Percentiles rank a stretch among this genome's conserved stretches.
These are phyloP conservation scores for Exsudoporus frostii DNA, from an alignment of 768 basidiomycete genomes.

Conservation along the genomic window DNA sequence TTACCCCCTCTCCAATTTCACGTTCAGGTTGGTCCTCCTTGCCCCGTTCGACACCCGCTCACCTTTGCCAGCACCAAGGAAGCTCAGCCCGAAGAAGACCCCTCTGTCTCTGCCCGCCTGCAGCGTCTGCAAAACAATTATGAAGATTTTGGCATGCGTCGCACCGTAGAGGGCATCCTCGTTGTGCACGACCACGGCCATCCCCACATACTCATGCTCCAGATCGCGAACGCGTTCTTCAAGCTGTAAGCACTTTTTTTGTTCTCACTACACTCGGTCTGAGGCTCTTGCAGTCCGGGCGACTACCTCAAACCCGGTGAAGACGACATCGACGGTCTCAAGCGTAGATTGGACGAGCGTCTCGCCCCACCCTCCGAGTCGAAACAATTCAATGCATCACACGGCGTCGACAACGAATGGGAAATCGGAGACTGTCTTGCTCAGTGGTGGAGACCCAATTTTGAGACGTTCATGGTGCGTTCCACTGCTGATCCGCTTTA, in stretches of 20 bases:
- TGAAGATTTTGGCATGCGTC: slow-evolving; percentile 94
- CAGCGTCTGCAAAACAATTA: slow-evolving; percentile 95
- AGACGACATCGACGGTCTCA: slow-evolving; percentile 87
- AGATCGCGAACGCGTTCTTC: slow-evolving; percentile 99
- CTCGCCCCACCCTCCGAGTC: slow-evolving; percentile 76
- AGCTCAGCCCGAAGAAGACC: slow-evolving; percentile 95
- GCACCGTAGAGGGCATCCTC: slow-evolving; percentile 77
- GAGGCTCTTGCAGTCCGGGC: slow-evolving; percentile 63
- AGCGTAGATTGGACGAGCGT: slow-evolving; percentile 83
- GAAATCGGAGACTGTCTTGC: slow-evolving; percentile 95
- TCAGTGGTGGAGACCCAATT: slow-evolving; percentile 98
- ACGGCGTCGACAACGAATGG: slow-evolving; percentile 88
- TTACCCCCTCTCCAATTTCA: slow-evolving; percentile 87
- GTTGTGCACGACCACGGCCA: slow-evolving; percentile 96
- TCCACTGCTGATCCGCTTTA: not conserved
- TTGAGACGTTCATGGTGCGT: slow-evolving; percentile 97
- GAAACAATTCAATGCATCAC: slow-evolving; percentile 71
- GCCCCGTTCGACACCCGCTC: slow-evolving; percentile 4
- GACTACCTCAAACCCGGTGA: slow-evolving; percentile 98
- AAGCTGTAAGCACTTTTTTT: slow-evolving; percentile 69
- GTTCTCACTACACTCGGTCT: not conserved
- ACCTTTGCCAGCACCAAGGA: slow-evolving; percentile 77
- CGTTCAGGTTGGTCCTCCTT: slow-evolving; percentile 63
- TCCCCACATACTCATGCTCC: slow-evolving; percentile 96
- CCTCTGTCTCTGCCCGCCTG: slow-evolving; percentile 90